Base-by-base conservation (phyloP, 345 rosid species). In the Lepidium sativum region DNA sequence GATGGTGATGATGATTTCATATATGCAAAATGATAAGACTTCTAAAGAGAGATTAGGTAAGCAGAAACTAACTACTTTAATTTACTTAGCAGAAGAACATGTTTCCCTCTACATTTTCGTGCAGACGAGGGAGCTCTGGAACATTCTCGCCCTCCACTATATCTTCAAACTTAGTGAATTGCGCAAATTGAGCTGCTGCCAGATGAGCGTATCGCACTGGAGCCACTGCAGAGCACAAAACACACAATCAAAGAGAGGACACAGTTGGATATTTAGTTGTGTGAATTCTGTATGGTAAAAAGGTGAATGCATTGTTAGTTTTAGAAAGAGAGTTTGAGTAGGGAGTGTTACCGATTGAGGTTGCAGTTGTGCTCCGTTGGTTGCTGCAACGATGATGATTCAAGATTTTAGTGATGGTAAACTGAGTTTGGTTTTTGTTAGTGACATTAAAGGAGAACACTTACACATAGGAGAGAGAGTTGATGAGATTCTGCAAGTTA, bases 201-300 rank as follows among this genome's bases (percentile, higher is more conserved):
- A 83, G 96, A 72, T 94, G 99, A 20, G 99, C 97, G 6, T 90
- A 90, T 29, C 86, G 81, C 52, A 94, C 77, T 0, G 99, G 97
- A 66, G 99, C 97, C 77, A 88, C 99, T 89, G 88, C 87, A 37
- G 33, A 60, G n/a, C n/a, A 38, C 18, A 50, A 45, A 15, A 35
- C 25, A 50, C 1, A 69, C 16, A n/a, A 4, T 6, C 31, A 6
- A 2, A 32, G 42, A 34, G 16, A 12, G 51, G 21, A 8, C 2
- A 37, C 48, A 58, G n/a, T 0, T n/a, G 51, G 39, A 18, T 57
- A 29, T 15, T 40, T 14, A 16, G 21, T 0, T 14, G 11, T 53
- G 42, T 45, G 20, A 14, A 38, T 58, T 8, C 27, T 67, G 34
- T 41, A 9, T 18, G n/a, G 41, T 37, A 57, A 56, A 41, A 21